Evolutionary conservation across 2,329 filamentous ascomycete species (phyloP), one percentile per base, ranked within the genome.

Genomic region (Fusarium proliferatum): DNA sequence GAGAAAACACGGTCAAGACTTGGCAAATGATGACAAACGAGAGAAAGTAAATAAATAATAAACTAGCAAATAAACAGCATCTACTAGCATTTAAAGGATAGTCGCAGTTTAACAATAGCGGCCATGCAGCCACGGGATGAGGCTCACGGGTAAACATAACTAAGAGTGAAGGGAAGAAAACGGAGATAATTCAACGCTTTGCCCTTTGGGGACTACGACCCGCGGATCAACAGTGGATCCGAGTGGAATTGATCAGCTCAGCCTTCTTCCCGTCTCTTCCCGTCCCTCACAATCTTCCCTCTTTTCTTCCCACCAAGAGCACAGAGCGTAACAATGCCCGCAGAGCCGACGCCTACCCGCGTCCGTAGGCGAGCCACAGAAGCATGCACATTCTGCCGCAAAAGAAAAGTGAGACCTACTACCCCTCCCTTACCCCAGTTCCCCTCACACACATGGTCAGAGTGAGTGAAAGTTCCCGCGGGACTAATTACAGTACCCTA

Each of bases 321-420:
- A 57, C 34, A 34, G n/a, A 41, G 28, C 8, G 9, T 17, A 36
- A 16, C 26, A 6, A 68, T 69, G 66, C 64, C 66, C 23, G 23
- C 19, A 43, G 58, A 69, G 58, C 23, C 49, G 26, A 36, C 62
- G 12, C 56, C 38, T 30, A 21, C 67, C 19, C 77, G 77, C 26
- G 64, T 72, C 49, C 79, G 77, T 28, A 69, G 77, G 33, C 72
- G 79, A 30, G 78, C 79, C n/a, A 67, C 71, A 6, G 77, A 80
- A 55, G 80, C 80, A 7, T 81, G 80, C 51, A 70, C 71, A 7
- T 81, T 81, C 55, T 81, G 79, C 48, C 79, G 80, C 33, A 68
- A 69, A 53, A 72, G 80, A 68, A 81, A 81, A 73, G 79, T 79
- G 46, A 67, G 38, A 59, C 45, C 51, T 12, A 3, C 11, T 26